phyloP scores from a whole-genome alignment of 2,329 filamentous ascomycete species.

The Zopfia rhizophila region DNA sequence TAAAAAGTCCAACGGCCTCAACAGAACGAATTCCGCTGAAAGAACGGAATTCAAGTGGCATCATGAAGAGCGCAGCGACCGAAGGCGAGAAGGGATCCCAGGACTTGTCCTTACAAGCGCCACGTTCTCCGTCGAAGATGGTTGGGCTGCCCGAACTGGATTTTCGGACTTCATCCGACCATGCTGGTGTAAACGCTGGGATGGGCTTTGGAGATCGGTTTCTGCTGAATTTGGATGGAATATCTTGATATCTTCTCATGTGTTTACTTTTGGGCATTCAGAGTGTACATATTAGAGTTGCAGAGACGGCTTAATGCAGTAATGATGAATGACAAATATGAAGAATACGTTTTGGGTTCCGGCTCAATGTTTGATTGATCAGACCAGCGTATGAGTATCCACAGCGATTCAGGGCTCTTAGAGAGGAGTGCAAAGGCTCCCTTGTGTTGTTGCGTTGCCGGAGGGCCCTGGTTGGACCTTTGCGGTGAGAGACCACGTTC shows the following conservation, averaged over 20 bases:
- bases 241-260: conserved; percentile 10
- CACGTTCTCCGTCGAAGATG: conserved; percentile 19
- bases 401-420: neutral
- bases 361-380: too few species aligned
- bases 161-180: conserved; percentile 34
- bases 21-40: conserved; percentile 38
- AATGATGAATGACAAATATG: too few species aligned
- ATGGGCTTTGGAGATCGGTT: conserved; percentile 42
- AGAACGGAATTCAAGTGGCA: conserved; percentile 33
- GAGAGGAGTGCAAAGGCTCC: neutral
- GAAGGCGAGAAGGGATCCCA: conserved; percentile 35
- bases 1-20: conserved; percentile 34
- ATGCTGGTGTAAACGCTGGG: conserved; percentile 31
- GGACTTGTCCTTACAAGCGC: conserved; percentile 16
- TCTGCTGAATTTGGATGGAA: conserved; percentile 32
- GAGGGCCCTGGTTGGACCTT: conserved; percentile 16
- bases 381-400: too few species aligned
- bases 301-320: too few species aligned
- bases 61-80: conserved; percentile 26
- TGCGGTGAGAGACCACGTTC: conserved; percentile 51
- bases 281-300: too few species aligned
- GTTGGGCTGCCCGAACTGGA: conserved; percentile 33
- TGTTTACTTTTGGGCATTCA: too few species aligned
- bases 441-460: neutral
- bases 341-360: too few species aligned